These are phyloP conservation scores for Arctium lappa DNA, from an alignment of 129 eudicot species.

Conservation along the genomic window DNA sequence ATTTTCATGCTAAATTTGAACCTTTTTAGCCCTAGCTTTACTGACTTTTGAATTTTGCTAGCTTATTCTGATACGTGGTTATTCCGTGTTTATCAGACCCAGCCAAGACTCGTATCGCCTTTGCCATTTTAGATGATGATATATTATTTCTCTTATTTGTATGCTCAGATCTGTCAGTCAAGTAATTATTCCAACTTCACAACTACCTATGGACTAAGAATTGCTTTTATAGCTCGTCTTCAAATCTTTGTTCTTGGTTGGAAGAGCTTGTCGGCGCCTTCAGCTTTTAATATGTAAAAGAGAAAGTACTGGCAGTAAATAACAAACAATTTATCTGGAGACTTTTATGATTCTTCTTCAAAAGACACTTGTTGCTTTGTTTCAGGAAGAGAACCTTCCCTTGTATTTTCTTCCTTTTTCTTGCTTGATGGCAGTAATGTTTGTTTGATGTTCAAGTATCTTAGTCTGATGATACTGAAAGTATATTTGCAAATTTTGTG, in stretches of 20 bases:
- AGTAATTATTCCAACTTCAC: background rate
- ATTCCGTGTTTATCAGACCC: background rate
- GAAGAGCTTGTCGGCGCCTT: background rate
- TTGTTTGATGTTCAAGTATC: background rate
- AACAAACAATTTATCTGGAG: background rate
- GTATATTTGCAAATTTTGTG: conserved; percentile 2
- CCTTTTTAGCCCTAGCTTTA: background rate
- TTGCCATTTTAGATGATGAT: background rate
- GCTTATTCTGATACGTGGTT: background rate
- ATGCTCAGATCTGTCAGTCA: background rate
- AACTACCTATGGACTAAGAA: background rate
- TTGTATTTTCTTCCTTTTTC: background rate
- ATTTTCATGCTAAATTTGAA: background rate
- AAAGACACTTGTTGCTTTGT: background rate
- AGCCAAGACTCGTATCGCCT: background rate
- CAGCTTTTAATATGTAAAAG: background rate
- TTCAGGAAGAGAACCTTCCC: background rate
- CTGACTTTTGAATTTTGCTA: background rate
- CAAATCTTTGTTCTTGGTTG: background rate
- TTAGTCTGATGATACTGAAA: conserved; percentile 14
- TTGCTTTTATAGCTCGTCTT: background rate
- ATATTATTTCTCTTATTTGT: background rate
- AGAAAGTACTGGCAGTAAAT: background rate
- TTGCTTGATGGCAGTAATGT: background rate
- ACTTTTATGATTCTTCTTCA: background rate